phyloP scores from a whole-genome alignment of 2,329 filamentous ascomycete species.

The Botryotinia narcissicola region DNA sequence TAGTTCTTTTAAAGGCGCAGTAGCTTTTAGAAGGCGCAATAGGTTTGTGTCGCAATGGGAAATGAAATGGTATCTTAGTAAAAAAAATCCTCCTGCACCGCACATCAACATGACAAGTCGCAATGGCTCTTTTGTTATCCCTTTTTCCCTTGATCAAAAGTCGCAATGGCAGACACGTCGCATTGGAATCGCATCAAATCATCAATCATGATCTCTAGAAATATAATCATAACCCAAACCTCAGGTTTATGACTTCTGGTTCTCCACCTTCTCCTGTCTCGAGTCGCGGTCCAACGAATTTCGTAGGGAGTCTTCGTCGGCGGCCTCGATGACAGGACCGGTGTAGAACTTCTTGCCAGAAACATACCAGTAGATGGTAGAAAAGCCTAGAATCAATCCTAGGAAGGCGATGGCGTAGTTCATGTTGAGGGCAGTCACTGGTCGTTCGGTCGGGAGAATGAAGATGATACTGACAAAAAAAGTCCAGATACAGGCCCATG shows the following conservation, averaged over 20 bases:
- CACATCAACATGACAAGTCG: constrained; percentile 11
- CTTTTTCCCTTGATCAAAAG: not conserved
- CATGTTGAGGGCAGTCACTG: constrained; percentile 48
- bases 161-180: constrained; percentile 14
- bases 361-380: constrained; percentile 47
- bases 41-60: constrained; percentile 11
- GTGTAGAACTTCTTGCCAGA: constrained; percentile 48
- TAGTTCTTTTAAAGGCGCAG: not conserved
- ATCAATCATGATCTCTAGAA: constrained; percentile 18
- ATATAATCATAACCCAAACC: constrained; percentile 16
- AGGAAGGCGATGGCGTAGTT: constrained; percentile 55
- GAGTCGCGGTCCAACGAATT: constrained; percentile 15
- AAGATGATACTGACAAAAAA: constrained; percentile 54
- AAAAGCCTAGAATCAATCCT: constrained; percentile 45
- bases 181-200: constrained; percentile 12
- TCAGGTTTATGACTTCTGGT: constrained; percentile 16
- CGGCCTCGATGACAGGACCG: constrained; percentile 42
- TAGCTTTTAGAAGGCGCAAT: constrained; percentile 6
- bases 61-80: constrained; percentile 12
- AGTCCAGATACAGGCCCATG: constrained; percentile 52
- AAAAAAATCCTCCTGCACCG: not conserved
- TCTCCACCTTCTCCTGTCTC: constrained; percentile 17
- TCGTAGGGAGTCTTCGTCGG: constrained; percentile 23
- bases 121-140: not conserved
- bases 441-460: constrained; percentile 49